A percentile compares a stretch with the other conserved stretches of the same genome.
These are phyloP conservation scores for Pseudogymnoascus sp. DNA, from an alignment of 2,329 filamentous ascomycete species.

Conservation along the genomic window DNA sequence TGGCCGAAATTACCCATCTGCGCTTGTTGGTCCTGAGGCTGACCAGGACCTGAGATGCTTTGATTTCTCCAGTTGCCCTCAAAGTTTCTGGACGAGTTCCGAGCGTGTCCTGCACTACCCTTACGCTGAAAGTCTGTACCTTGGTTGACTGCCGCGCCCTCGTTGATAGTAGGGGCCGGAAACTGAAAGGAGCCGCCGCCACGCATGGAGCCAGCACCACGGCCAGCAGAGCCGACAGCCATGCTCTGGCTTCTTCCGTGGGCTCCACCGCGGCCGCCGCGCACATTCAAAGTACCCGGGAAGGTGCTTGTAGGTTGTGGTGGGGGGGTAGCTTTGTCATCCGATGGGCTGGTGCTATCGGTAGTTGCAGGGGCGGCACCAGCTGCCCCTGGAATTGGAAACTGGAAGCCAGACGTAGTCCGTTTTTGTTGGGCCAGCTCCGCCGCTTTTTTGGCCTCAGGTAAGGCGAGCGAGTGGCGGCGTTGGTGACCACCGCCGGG, in stretches of 20 bases:
- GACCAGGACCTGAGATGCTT: conserved; percentile 24
- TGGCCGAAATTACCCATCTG: conserved; percentile 60
- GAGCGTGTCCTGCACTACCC: conserved; percentile 68
- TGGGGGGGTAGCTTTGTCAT: conserved; percentile 17
- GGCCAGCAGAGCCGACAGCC: conserved; percentile 63
- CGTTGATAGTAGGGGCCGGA: conserved; percentile 46
- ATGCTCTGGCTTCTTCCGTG: conserved; percentile 85
- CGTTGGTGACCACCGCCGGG: conserved; percentile 76
- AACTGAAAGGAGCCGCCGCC: conserved; percentile 69
- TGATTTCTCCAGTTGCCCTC: conserved; percentile 97
- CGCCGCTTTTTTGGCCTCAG: conserved; percentile 95
- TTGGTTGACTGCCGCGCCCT: conserved; percentile 40
- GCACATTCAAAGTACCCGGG: conserved; percentile 24
- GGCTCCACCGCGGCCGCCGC: conserved; percentile 50
- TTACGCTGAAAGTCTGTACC: conserved; percentile 64
- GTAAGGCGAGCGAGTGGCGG: conserved; percentile 86
- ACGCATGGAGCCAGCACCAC: conserved; percentile 51
- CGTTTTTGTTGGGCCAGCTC: conserved; percentile 95
- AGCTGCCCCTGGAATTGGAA: conserved; percentile 67
- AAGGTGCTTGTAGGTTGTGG: conserved; percentile 13
- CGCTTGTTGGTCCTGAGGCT: conserved; percentile 42
- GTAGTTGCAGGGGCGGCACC: conserved; percentile 53
- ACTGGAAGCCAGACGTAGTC: conserved; percentile 89
- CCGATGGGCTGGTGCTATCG: conserved; percentile 39
- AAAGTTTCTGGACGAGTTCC: conserved; percentile 85